phyloP scores from a whole-genome alignment of 2,329 filamentous ascomycete species.

The Botrytis squamosa region DNA sequence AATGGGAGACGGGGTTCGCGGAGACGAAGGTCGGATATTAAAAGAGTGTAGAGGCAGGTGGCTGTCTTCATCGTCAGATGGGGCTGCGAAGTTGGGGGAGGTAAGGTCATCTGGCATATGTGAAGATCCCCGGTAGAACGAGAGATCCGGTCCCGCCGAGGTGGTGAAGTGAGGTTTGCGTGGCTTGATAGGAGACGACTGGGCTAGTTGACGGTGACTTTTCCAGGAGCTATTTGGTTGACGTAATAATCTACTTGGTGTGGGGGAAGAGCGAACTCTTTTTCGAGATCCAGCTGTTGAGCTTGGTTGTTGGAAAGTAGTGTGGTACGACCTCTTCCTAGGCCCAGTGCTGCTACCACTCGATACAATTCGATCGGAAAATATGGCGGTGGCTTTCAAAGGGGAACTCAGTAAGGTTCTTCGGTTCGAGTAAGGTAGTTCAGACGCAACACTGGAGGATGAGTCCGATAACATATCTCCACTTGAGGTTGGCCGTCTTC shows the following conservation, averaged over 20 bases:
- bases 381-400: conserved; percentile 72
- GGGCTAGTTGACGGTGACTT: conserved; percentile 69
- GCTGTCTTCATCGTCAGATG: conserved; percentile 79
- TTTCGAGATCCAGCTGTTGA: conserved; percentile 59
- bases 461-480: conserved; percentile 82
- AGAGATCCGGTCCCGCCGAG: conserved; percentile 67
- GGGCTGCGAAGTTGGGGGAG: conserved; percentile 59
- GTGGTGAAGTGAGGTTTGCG: conserved; percentile 73
- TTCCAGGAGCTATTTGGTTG: conserved; percentile 67
- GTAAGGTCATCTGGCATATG: conserved; percentile 62
- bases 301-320: conserved; percentile 49
- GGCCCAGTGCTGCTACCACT: conserved; percentile 66
- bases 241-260: conserved; percentile 56
- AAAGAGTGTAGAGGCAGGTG: conserved; percentile 77
- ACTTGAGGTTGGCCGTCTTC: conserved; percentile 58
- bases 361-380: conserved; percentile 77
- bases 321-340: conserved; percentile 62
- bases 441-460: conserved; percentile 74
- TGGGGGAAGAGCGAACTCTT: conserved; percentile 67
- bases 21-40: conserved; percentile 74
- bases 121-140: conserved; percentile 65
- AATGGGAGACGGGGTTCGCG: conserved; percentile 74
- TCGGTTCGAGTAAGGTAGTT: conserved; percentile 63
- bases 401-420: conserved; percentile 72
- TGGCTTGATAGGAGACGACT: conserved; percentile 83